Base-by-base conservation (phyloP, 345 rosid species). In the Pugionium cornutum region DNA sequence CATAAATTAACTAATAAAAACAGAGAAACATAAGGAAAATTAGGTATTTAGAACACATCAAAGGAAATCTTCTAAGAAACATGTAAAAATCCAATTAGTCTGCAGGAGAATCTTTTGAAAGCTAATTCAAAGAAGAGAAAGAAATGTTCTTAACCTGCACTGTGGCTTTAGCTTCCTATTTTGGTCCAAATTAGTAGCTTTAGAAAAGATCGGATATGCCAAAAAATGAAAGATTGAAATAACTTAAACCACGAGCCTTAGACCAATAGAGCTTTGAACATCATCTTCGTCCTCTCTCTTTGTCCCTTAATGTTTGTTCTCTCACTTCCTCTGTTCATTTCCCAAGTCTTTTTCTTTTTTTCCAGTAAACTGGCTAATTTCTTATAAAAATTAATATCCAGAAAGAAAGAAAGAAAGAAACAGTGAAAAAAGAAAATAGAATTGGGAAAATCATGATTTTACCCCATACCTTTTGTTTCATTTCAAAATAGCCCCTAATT, bases 271-370 rank as follows among this genome's bases (percentile, higher is more conserved):
- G 70, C 5, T 66, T 58, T 5, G 35, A 50, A 67, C 44, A 73
- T 36, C 32, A 45, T 4, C 32, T 44, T 59, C 33, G 27, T 63
- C 75, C 70, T 71, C 70, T 72, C 72, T 44, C 42, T 65, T 50
- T 73, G 62, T 66, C 55, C 61, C 71, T 58, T 18, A 25, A 55
- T 58, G 71, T 66, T 65, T 18, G 56, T 66, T 73, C 62, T 52
- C 76, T 56, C 46, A 72, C 66, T 72, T 53, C 56, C 48, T 73
- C 71, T 65, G 61, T 72, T 66, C 76, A 54, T 44, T 72, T 72
- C 70, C 76, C 72, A 43, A 73, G 60, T 50, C 44, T 42, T 30
- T 72, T 53, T 26, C 6, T 46, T 72, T 33, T 33, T 53, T 65
- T 9, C 42, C 67, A 73, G 31, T 58, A 56, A 73, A 73, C 67